Base-by-base conservation (phyloP, 1,284 basidiomycete species). In the Anthracocystis panici-leucophaei region DNA sequence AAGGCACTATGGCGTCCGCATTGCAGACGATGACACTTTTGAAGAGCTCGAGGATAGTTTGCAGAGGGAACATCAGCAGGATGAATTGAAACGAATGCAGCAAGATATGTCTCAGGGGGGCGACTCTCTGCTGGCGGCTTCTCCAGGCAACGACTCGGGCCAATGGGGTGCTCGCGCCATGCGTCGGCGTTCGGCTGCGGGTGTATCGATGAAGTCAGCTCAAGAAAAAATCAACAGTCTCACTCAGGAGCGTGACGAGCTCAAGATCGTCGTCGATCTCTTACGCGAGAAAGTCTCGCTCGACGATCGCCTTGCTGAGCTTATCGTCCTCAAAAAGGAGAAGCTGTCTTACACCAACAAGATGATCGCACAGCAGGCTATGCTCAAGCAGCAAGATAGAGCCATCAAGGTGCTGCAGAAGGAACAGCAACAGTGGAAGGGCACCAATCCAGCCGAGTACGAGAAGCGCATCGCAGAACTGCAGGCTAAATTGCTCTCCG, bases 241-340 rank as follows among this genome's bases (percentile, higher is more conserved):
- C 21, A 80, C 78, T 0, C 74, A 81, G 49, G 83, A 84, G 57
- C 74, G 80, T 21, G 81, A 83, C 50, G 82, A 84, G 54, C 78
- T 84, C 64, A 81, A 84, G 64, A 81, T 82, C 46, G 83, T 84
- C 49, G 78, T 83, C 27, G 83, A 84, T 60, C 75, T 83, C 14
- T 72, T 81, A 25, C 74, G 82, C 40, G 77, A 80, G n/a, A 82
- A 83, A 42, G 80, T 82, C 45, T 77, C 71, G 31, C 72, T 77
- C 12, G 80, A 82, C 41, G 82, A 83, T 25, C 69, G 79, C 11
- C 60, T 75, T 7, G 74, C 75, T 9, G 78, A 83, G 46, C 72
- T 84, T 20, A 82, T 83, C 35, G 66, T 76, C 20, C 60, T 84
- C 31, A 81, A 77, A 20, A 78, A 83, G 60, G 82, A 83, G 50